Percentiles rank a stretch among this genome's conserved stretches.
Conservation (phyloP, 306 rosid genomes). For the Medicago arabica region DNA sequence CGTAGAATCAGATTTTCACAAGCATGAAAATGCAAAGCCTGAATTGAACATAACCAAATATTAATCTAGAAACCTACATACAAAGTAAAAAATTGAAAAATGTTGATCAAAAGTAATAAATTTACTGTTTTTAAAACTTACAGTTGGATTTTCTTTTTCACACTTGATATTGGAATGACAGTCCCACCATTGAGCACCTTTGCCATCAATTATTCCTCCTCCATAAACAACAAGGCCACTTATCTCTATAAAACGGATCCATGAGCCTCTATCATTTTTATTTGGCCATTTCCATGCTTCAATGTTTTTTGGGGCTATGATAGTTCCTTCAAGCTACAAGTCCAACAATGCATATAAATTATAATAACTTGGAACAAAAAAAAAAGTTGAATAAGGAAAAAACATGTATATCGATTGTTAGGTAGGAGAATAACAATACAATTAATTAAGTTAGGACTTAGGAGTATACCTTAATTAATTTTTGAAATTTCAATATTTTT, state of each 20-base stretch:
- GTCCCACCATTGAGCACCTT: conserved; percentile 63
- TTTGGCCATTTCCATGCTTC: conserved; percentile 47
- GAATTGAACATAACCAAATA: neutral
- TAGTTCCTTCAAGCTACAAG: conserved; percentile 42
- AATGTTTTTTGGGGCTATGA: conserved; percentile 40
- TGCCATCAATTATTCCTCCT: conserved; percentile 55
- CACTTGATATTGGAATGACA: neutral
- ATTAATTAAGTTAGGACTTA: too few relatives aligned
- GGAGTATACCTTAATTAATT: too few relatives aligned
- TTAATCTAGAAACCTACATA: too few relatives aligned
- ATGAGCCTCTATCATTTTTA: neutral
- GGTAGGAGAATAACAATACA: too few relatives aligned
- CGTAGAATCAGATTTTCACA: conserved; percentile 45
- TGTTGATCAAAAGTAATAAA: too few relatives aligned
- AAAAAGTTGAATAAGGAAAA: too few relatives aligned
- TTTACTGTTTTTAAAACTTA: conserved; percentile 14
- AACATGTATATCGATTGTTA: too few relatives aligned
- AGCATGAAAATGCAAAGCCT: conserved; percentile 42
- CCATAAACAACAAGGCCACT: conserved; percentile 44
- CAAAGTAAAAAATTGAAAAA: too few relatives aligned
- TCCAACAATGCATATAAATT: neutral
- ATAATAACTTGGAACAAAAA: too few relatives aligned
- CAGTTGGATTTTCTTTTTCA: conserved; percentile 38
- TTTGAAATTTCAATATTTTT: too few relatives aligned
- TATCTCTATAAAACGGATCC: conserved; percentile 38